phyloP scores from a whole-genome alignment of 495 filamentous ascomycete species.

The Penicillium goetzii region DNA sequence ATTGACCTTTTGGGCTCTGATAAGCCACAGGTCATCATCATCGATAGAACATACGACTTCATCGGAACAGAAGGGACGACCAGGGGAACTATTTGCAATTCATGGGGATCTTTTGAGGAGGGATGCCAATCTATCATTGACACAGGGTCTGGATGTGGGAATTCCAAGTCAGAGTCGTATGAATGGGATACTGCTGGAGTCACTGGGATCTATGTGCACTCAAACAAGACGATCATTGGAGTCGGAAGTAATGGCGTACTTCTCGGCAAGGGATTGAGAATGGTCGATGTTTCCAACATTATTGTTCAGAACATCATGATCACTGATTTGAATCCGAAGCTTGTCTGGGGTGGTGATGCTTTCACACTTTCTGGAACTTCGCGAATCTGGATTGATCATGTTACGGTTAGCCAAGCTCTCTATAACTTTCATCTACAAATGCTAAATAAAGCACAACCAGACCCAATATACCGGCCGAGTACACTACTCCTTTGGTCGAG shows the following conservation, averaged over 20 bases:
- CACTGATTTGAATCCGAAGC: background rate
- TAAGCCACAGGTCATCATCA: background rate
- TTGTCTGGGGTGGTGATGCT: background rate
- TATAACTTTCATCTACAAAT: background rate
- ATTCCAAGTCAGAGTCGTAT: background rate
- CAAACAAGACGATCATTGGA: background rate
- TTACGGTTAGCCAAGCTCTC: background rate
- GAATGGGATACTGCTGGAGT: background rate
- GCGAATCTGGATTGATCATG: background rate
- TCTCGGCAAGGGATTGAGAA: background rate
- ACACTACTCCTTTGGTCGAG: background rate
- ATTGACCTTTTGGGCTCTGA: background rate
- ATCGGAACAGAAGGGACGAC: background rate
- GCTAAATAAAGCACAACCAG: background rate
- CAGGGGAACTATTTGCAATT: background rate
- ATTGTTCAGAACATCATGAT: background rate
- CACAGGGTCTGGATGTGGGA: background rate
- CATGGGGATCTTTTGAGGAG: background rate
- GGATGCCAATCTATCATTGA: slow-evolving; percentile 1
- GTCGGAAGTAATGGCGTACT: background rate
- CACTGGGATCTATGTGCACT: background rate
- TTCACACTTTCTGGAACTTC: background rate
- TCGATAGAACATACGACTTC: background rate
- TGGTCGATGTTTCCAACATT: background rate
- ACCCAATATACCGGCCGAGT: slow-evolving; percentile 1